Conservation (phyloP, 495 filamentous ascomycete species). For the Glutinoglossum americanum region DNA sequence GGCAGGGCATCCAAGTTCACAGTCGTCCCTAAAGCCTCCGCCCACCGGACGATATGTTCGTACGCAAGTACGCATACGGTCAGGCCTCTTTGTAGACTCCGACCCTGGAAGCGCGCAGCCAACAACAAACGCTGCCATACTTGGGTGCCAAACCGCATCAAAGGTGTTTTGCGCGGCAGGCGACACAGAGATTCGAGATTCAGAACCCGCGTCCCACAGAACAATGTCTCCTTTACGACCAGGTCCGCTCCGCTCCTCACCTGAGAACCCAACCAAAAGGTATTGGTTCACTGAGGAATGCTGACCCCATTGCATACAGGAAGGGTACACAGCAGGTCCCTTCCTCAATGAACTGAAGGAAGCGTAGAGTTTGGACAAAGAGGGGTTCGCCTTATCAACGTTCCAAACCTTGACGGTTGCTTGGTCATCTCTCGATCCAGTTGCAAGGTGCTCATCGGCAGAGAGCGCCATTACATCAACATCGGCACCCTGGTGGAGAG, state of each 20-base stretch:
- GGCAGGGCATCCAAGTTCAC: slow-evolving; percentile 47
- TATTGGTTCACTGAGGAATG: slow-evolving; percentile 26
- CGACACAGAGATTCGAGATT: slow-evolving; percentile 19
- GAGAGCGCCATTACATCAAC: slow-evolving; percentile 53
- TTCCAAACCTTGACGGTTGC: not conserved
- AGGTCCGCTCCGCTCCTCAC: slow-evolving; percentile 26
- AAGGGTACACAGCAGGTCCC: slow-evolving; percentile 21
- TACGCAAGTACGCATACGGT: slow-evolving; percentile 20
- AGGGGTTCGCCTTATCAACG: not conserved
- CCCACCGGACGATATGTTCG: slow-evolving; percentile 26
- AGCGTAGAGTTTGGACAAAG: not conserved
- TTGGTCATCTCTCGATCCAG: not conserved
- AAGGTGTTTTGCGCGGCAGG: slow-evolving; percentile 52
- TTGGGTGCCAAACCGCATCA: slow-evolving; percentile 58
- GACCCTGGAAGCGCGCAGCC: slow-evolving; percentile 12
- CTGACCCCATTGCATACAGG: slow-evolving; percentile 52
- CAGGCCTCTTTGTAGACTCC: slow-evolving; percentile 20
- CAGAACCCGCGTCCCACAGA: slow-evolving; percentile 40
- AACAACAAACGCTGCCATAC: slow-evolving; percentile 35
- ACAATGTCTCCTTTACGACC: slow-evolving; percentile 44
- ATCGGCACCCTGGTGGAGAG: slow-evolving; percentile 38
- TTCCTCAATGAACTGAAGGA: not conserved
- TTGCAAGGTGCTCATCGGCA: slow-evolving; percentile 10
- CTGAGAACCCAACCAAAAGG: slow-evolving; percentile 58
- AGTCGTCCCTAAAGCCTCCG: slow-evolving; percentile 21